A percentile compares a stretch with the other conserved stretches of the same genome.
Evolutionary conservation across 1,284 basidiomycete species (phyloP).

Genomic region (Ceratobasidium sp.): DNA sequence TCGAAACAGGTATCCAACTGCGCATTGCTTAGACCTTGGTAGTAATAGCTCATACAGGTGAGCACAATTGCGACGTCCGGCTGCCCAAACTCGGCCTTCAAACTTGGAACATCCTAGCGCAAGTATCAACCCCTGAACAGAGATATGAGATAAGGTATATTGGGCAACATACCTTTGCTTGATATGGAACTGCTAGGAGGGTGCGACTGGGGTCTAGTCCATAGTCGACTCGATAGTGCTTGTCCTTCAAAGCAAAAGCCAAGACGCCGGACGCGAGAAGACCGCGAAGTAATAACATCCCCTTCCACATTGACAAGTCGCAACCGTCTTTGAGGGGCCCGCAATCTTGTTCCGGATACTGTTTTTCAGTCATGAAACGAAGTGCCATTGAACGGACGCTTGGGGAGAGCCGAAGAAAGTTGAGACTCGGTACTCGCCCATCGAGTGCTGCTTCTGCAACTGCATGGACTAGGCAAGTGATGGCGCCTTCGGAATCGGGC

Average conservation of each 20-base stretch:
- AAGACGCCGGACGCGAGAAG: conserved; percentile 62
- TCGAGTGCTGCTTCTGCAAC: conserved; percentile 52
- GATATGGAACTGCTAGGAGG: conserved; percentile 67
- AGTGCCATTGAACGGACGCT: conserved; percentile 50
- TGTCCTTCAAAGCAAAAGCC: conserved; percentile 60
- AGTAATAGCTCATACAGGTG: conserved; percentile 38
- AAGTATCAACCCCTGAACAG: conserved; percentile 64
- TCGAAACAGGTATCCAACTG: conserved; percentile 38
- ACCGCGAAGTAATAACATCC: conserved; percentile 62
- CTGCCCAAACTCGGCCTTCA: conserved; percentile 68
- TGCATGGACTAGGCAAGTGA: neutral
- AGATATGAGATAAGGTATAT: conserved; percentile 53
- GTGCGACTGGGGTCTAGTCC: conserved; percentile 63
- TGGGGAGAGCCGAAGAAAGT: conserved; percentile 43
- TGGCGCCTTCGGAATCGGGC: neutral
- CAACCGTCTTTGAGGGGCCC: neutral
- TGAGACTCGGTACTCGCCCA: conserved; percentile 50
- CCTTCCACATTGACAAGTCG: conserved; percentile 53
- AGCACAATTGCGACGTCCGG: conserved; percentile 33
- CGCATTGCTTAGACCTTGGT: conserved; percentile 1
- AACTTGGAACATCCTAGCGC: conserved; percentile 63
- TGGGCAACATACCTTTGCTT: conserved; percentile 56
- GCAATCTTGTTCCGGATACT: neutral
- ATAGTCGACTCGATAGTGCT: conserved; percentile 68
- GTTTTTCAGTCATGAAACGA: conserved; percentile 52